These are phyloP conservation scores for Leucosporidium creatinivorum DNA, from an alignment of 768 basidiomycete genomes.

Conservation along the genomic window DNA sequence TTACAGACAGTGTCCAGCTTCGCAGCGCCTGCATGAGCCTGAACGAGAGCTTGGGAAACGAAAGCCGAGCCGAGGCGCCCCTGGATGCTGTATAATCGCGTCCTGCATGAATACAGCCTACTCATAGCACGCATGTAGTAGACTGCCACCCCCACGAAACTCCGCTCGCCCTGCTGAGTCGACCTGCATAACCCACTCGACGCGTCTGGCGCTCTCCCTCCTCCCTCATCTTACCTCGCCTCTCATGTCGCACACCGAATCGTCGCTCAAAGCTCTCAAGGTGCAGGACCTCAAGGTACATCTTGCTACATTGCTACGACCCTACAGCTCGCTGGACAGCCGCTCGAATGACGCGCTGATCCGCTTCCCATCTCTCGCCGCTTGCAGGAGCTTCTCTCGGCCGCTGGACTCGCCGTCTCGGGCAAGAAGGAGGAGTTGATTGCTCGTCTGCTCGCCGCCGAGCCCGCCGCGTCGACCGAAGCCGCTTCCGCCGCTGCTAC, in stretches of 20 bases:
- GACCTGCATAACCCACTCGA: no score
- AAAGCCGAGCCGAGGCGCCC: no score
- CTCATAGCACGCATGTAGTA: no score
- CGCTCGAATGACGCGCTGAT: no score
- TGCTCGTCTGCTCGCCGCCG: slow-evolving; percentile 30
- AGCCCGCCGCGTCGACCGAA: slow-evolving; percentile 1
- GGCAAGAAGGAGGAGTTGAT: slow-evolving; percentile 40
- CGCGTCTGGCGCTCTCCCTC: not conserved
- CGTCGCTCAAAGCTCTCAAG: slow-evolving; percentile 34
- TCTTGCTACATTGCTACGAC: not conserved
- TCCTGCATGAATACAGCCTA: no score
- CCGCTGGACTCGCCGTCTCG: slow-evolving; percentile 23
- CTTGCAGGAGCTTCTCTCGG: slow-evolving; percentile 30
- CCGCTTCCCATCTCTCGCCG: not conserved
- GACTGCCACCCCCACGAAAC: not conserved
- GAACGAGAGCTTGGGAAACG: no score
- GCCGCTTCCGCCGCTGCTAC: slow-evolving; percentile 11
- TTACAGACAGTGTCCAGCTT: not conserved
- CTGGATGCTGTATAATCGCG: no score
- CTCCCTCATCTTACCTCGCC: not conserved
- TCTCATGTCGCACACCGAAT: slow-evolving; percentile 12
- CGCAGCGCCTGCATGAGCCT: no score
- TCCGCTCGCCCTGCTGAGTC: no score
- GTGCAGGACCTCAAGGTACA: slow-evolving; percentile 38
- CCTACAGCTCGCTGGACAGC: not conserved